Conservation (phyloP, 768 basidiomycete species). For the Naganishia onofrii region DNA sequence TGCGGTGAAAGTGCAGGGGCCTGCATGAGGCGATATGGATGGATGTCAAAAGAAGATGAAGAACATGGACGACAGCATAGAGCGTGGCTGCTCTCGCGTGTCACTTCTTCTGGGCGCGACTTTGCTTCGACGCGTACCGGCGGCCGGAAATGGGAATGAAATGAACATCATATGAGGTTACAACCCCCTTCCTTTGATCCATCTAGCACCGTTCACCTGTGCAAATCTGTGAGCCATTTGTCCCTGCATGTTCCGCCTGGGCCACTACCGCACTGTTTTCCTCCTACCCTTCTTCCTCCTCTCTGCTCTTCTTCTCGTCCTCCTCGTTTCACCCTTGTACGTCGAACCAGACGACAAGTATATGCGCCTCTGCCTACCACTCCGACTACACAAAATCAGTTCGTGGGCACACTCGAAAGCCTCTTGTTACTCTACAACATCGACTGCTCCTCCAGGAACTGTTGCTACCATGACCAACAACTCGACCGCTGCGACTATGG, state of each 20-base stretch:
- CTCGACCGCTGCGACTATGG: constrained; percentile 19
- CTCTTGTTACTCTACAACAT: constrained; percentile 35
- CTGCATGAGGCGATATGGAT: too few relatives aligned
- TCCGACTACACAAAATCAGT: constrained; percentile 39
- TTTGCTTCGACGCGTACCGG: too few relatives aligned
- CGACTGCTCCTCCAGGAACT: neutral
- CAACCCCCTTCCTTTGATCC: too few relatives aligned
- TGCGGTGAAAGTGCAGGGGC: neutral
- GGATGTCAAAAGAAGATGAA: too few relatives aligned
- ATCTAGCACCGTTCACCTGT: too few relatives aligned
- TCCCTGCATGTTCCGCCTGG: neutral
- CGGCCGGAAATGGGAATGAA: too few relatives aligned
- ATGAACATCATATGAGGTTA: too few relatives aligned
- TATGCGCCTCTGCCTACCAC: constrained; percentile 46
- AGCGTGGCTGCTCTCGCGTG: too few relatives aligned
- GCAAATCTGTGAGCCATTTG: too few relatives aligned
- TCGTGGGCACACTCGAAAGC: constrained; percentile 35
- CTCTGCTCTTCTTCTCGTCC: constrained; percentile 10
- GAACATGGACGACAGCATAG: too few relatives aligned
- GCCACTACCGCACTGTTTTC: neutral
- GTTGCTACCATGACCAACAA: neutral
- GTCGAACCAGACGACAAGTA: constrained; percentile 27
- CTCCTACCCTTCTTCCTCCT: neutral
- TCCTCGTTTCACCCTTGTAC: constrained; percentile 21
- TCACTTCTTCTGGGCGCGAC: too few relatives aligned